Evolutionary conservation across 2,329 filamentous ascomycete genomes (phyloP).

Genomic region (Fusarium secorum): DNA sequence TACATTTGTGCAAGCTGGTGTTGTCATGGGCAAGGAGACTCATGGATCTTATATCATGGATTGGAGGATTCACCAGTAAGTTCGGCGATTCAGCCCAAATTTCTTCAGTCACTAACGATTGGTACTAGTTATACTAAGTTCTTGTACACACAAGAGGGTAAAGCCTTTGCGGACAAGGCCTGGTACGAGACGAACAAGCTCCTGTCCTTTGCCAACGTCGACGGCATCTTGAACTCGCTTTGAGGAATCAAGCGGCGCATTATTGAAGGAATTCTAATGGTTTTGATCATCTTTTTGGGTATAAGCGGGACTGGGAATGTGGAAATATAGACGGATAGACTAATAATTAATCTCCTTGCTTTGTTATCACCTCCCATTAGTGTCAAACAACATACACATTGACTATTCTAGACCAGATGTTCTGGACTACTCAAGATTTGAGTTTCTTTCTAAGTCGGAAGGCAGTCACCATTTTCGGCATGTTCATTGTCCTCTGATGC

Average conservation of each 20-base stretch:
- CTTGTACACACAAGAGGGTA: slow-evolving; percentile 48
- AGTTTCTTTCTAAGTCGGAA: neutral
- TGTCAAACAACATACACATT: neutral
- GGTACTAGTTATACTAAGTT: slow-evolving; percentile 36
- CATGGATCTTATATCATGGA: slow-evolving; percentile 39
- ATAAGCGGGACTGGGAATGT: too few relatives aligned
- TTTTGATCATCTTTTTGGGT: too few relatives aligned
- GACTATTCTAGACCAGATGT: neutral
- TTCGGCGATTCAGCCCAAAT: neutral
- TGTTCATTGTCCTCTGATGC: neutral
- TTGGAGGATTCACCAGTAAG: slow-evolving; percentile 40
- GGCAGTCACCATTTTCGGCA: too few relatives aligned
- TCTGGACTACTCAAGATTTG: neutral
- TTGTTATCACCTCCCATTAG: rapidly evolving
- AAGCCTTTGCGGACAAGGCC: slow-evolving; percentile 45
- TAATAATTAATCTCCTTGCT: neutral
- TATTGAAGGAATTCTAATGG: too few relatives aligned
- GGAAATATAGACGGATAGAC: neutral
- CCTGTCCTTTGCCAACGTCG: slow-evolving; percentile 45
- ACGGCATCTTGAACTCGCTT: slow-evolving; percentile 25
- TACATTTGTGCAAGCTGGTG: slow-evolving; percentile 34
- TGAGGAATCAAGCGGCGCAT: too few relatives aligned
- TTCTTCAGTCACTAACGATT: neutral
- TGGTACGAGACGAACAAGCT: slow-evolving; percentile 51
- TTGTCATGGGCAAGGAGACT: slow-evolving; percentile 32